Evolutionary conservation across 75 land plant species (phyloP).

Genomic region (Adiantum capillusveneris): DNA sequence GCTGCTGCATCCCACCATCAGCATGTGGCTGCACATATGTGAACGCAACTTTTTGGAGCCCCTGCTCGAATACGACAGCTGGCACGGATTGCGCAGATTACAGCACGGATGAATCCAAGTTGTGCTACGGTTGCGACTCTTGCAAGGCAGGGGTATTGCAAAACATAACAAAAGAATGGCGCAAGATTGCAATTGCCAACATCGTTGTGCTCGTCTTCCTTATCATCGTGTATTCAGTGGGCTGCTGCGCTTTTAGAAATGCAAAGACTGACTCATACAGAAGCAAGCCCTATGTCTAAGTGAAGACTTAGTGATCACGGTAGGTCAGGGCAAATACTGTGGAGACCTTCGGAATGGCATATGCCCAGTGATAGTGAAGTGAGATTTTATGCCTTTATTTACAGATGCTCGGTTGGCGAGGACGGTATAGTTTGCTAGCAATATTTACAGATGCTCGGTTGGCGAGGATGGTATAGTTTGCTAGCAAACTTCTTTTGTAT

Average conservation of each 20-base stretch:
- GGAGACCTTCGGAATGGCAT: too few relatives aligned
- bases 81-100: constrained; percentile 36
- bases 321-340: too few relatives aligned
- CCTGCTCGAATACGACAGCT: neutral
- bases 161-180: constrained; percentile 59
- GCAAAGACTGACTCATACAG: neutral
- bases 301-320: too few relatives aligned
- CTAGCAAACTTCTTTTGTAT: too few relatives aligned
- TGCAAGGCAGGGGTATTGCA: constrained; percentile 71
- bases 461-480: too few relatives aligned
- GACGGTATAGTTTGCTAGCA: too few relatives aligned
- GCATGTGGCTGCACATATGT: constrained; percentile 29
- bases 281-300: too few relatives aligned
- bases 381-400: too few relatives aligned
- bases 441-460: too few relatives aligned
- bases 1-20: constrained; percentile 56
- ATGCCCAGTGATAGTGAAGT: too few relatives aligned
- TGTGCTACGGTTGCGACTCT: constrained; percentile 57
- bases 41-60: constrained; percentile 41
- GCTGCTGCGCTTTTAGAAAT: constrained; percentile 74
- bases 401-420: too few relatives aligned
- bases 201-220: constrained; percentile 54
- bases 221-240: constrained; percentile 55
- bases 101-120: constrained; percentile 20
- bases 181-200: constrained; percentile 54